A percentile compares a stretch with the other conserved stretches of the same genome.
phyloP scores from a whole-genome alignment of 225 moss, liverwort and hornwort species.

The Sphagnum tenellum region DNA sequence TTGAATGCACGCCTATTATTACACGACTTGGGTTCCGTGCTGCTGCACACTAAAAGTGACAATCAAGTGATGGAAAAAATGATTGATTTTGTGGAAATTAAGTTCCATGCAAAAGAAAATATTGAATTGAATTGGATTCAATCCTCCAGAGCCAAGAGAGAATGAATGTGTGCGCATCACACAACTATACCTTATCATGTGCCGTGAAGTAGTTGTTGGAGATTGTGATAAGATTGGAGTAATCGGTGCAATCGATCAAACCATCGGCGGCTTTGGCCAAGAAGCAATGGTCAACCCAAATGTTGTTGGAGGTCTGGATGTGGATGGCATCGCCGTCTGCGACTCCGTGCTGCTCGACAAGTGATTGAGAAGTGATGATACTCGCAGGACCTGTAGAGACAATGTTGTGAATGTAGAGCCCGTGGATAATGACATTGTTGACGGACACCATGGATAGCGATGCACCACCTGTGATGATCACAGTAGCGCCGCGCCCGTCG shows the following conservation, averaged over 20 bases:
- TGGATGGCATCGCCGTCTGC: constrained; percentile 27
- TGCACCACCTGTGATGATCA: constrained; percentile 17
- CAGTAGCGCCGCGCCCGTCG: constrained; percentile 28
- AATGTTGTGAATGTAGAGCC: constrained; percentile 23
- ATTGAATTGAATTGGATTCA: no score
- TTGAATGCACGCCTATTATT: no score
- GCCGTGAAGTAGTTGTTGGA: constrained; percentile 24
- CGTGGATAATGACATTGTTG: constrained; percentile 27
- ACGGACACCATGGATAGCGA: constrained; percentile 20
- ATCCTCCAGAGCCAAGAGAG: background rate
- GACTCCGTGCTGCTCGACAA: constrained; percentile 2
- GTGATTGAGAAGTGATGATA: constrained; percentile 8
- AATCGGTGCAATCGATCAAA: constrained; percentile 13
- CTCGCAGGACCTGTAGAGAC: constrained; percentile 10
- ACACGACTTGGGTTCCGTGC: no score
- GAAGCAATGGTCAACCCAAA: constrained; percentile 28
- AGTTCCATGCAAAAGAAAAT: no score
- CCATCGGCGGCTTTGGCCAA: constrained; percentile 21
- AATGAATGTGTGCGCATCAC: background rate
- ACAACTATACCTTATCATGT: constrained; percentile 15
- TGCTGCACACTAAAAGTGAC: no score
- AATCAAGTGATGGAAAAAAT: no score
- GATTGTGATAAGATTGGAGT: constrained; percentile 21
- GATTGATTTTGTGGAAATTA: no score
- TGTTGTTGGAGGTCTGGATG: constrained; percentile 11